A percentile compares a stretch with the other conserved stretches of the same genome.
Evolutionary conservation across 345 rosid species (phyloP).

Genomic region (Adansonia digitata): DNA sequence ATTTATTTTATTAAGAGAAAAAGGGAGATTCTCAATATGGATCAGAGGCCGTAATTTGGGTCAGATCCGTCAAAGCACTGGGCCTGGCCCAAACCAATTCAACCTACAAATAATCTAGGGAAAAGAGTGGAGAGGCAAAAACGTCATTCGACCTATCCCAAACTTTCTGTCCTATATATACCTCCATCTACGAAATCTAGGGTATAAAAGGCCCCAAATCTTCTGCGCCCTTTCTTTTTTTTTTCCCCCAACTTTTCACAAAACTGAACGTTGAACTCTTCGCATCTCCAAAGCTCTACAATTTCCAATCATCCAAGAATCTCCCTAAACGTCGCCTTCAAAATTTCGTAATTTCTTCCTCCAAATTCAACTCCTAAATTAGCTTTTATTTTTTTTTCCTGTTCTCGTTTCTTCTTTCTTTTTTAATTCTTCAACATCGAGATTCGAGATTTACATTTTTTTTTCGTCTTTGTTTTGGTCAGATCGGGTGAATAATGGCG

Average conservation of each 20-base stretch:
- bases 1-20: not conserved
- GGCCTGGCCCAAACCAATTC: not conserved
- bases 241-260: not conserved
- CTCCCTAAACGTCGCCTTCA: constrained; percentile 24
- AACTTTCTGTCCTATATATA: constrained; percentile 54
- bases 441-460: constrained; percentile 4
- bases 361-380: not conserved
- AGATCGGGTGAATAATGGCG: constrained; percentile 55
- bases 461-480: not conserved
- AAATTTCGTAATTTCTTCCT: constrained; percentile 22
- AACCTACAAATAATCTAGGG: not conserved
- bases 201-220: constrained; percentile 71
- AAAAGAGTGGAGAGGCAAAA: constrained; percentile 16
- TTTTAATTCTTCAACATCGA: not conserved
- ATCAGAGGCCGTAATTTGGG: not conserved
- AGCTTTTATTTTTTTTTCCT: not conserved
- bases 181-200: constrained; percentile 61
- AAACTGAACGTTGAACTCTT: constrained; percentile 28
- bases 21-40: not conserved
- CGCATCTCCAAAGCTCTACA: not conserved
- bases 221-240: constrained; percentile 42
- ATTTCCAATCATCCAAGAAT: constrained; percentile 12
- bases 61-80: not conserved
- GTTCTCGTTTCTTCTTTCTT: not conserved
- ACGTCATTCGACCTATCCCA: constrained; percentile 17